Percentiles rank a stretch among this genome's conserved stretches.
These are phyloP conservation scores for Murraya koenigii DNA, from an alignment of 345 rosid species.

Conservation along the genomic window DNA sequence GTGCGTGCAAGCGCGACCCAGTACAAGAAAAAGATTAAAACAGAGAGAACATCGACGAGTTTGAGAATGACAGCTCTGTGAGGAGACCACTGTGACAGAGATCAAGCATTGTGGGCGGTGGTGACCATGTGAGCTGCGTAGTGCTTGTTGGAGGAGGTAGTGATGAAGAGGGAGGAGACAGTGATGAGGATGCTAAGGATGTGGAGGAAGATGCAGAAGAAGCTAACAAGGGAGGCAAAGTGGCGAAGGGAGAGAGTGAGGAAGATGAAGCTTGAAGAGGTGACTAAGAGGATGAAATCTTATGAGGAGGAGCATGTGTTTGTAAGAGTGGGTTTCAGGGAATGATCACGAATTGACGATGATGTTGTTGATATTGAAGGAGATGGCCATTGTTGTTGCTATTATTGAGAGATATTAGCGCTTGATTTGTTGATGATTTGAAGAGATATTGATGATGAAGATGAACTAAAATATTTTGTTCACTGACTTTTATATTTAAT, in stretches of 20 bases:
- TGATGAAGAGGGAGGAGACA: conserved; percentile 28
- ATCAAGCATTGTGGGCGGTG: conserved; percentile 34
- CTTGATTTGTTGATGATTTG: too few relatives aligned
- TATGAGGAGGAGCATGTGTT: conserved; percentile 24
- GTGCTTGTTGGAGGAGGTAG: conserved; percentile 24
- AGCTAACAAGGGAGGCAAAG: conserved; percentile 35
- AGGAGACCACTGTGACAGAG: conserved; percentile 31
- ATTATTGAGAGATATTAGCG: too few relatives aligned
- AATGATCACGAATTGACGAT: too few relatives aligned
- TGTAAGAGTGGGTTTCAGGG: conserved; percentile 17
- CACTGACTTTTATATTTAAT: too few relatives aligned
- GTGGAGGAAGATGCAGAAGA: conserved; percentile 42
- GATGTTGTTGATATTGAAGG: conserved; percentile 12
- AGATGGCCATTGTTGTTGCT: conserved; percentile 9
- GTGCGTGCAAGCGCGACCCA: conserved; percentile 42
- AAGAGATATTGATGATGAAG: too few relatives aligned
- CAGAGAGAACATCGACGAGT: conserved; percentile 32
- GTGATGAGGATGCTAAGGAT: conserved; percentile 29
- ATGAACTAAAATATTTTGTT: too few relatives aligned
- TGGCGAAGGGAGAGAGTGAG: conserved; percentile 39
- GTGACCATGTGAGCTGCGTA: conserved; percentile 43
- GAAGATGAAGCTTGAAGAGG: conserved; percentile 43
- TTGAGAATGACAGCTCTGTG: conserved; percentile 33
- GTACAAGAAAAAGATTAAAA: conserved; percentile 34
- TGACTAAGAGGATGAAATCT: conserved; percentile 34